Conservation (phyloP, 2,329 filamentous ascomycete species). For the Fusarium tanahbumbuense region DNA sequence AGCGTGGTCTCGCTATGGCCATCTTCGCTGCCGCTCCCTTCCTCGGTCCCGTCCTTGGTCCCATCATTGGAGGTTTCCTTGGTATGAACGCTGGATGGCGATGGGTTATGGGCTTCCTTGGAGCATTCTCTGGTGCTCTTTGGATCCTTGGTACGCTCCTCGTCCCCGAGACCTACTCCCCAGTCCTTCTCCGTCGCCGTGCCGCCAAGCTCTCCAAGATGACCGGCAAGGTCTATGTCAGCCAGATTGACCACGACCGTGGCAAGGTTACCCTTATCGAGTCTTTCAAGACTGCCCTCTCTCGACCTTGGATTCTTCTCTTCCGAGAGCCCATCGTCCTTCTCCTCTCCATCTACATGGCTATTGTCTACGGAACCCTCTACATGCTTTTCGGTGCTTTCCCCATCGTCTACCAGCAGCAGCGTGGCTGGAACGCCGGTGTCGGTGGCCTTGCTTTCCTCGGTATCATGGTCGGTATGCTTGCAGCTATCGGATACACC, state of each 20-base stretch:
- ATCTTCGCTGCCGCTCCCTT: conserved; percentile 83
- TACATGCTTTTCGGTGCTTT: conserved; percentile 80
- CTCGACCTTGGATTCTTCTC: conserved; percentile 54
- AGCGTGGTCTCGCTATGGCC: conserved; percentile 84
- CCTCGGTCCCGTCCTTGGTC: conserved; percentile 68
- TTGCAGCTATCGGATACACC: conserved; percentile 28
- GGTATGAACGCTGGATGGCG: conserved; percentile 77
- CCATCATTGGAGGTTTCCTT: conserved; percentile 74
- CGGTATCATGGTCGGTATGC: conserved; percentile 41
- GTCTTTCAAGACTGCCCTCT: conserved; percentile 77
- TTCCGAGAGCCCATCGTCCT: conserved; percentile 82
- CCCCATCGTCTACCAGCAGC: conserved; percentile 72
- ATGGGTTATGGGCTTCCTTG: conserved; percentile 85
- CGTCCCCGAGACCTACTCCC: conserved; percentile 86
- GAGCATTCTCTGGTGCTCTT: conserved; percentile 73
- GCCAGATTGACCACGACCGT: conserved; percentile 49
- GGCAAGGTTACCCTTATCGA: conserved; percentile 25
- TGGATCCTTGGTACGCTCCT: conserved; percentile 82
- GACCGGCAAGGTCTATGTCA: conserved; percentile 35
- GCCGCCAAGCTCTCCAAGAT: conserved; percentile 37
- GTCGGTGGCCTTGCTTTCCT: conserved; percentile 36
- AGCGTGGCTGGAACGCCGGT: conserved; percentile 43
- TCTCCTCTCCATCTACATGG: conserved; percentile 84
- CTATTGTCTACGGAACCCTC: conserved; percentile 75
- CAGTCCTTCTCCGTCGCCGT: conserved; percentile 69